Percentiles rank a stretch among this genome's conserved stretches.
Evolutionary conservation across 164 flowering plant species (phyloP).

Genomic region (Annona squamosa): DNA sequence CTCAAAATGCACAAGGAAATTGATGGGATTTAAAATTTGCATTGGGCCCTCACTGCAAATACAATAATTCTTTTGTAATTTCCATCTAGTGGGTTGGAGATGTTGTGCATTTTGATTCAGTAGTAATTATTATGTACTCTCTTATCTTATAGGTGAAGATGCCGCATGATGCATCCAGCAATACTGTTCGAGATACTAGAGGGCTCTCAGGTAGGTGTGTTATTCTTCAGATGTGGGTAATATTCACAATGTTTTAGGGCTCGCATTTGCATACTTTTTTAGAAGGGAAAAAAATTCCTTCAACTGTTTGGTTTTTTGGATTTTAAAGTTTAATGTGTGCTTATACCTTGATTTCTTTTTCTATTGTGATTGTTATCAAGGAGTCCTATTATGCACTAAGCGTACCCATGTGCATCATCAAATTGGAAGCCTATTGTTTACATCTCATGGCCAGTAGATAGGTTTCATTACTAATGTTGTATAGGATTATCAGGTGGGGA

Average conservation of each 20-base stretch:
- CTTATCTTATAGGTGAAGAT: constrained; percentile 54
- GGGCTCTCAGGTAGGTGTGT: constrained; percentile 65
- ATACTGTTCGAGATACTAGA: constrained; percentile 73
- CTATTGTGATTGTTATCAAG: too few species aligned
- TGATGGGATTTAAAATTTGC: neutral
- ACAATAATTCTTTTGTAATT: neutral
- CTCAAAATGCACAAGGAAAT: too few species aligned
- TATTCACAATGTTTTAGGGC: neutral
- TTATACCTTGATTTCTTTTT: too few species aligned
- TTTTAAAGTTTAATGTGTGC: too few species aligned
- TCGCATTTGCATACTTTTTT: neutral
- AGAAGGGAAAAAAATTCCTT: too few species aligned
- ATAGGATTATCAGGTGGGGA: constrained; percentile 62
- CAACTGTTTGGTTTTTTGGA: too few species aligned
- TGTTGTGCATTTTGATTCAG: neutral
- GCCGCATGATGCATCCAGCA: constrained; percentile 91
- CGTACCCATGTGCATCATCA: too few species aligned
- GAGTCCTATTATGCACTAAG: too few species aligned
- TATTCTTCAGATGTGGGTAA: neutral
- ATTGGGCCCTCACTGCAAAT: neutral
- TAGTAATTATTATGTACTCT: neutral
- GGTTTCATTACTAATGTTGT: constrained; percentile 1
- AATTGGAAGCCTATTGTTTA: too few species aligned
- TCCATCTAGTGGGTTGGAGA: neutral
- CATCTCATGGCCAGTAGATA: too few species aligned